Percentiles rank a stretch among this genome's conserved stretches.
Conservation (phyloP, 2,329 filamentous ascomycete species). For the Pseudopyrenochaeta lycopersici region DNA sequence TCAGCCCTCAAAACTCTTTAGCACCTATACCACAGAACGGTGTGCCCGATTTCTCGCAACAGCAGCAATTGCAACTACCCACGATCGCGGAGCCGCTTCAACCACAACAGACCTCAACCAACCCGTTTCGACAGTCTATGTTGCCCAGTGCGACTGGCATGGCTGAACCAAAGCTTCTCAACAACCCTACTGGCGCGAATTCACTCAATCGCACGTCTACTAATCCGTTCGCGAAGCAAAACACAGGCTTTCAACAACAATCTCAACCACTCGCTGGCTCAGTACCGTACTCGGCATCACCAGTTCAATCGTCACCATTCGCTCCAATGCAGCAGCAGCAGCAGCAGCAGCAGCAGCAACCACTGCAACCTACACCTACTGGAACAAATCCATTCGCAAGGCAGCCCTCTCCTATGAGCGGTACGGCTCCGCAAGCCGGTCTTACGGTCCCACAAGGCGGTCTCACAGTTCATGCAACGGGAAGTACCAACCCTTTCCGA, state of each 20-base stretch:
- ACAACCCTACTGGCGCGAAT: slow-evolving; percentile 47
- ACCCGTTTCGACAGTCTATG: slow-evolving; percentile 95
- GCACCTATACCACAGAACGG: slow-evolving; percentile 61
- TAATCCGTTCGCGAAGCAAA: slow-evolving; percentile 83
- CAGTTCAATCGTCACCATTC: slow-evolving; percentile 45
- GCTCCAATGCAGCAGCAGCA: slow-evolving; percentile 49
- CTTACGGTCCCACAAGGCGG: slow-evolving; percentile 65
- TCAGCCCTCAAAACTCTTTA: slow-evolving; percentile 52
- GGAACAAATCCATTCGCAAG: slow-evolving; percentile 78
- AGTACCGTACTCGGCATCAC: slow-evolving; percentile 37
- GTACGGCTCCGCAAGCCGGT: slow-evolving; percentile 37
- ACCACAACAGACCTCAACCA: slow-evolving; percentile 71
- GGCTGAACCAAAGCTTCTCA: slow-evolving; percentile 40
- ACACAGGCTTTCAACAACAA: slow-evolving; percentile 38
- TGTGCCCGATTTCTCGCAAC: slow-evolving; percentile 56
- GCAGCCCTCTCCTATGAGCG: slow-evolving; percentile 54
- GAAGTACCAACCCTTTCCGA: slow-evolving; percentile 93
- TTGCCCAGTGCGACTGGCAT: slow-evolving; percentile 55
- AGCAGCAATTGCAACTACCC: slow-evolving; percentile 37
- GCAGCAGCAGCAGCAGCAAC: slow-evolving; percentile 49
- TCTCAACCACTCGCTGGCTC: slow-evolving; percentile 35
- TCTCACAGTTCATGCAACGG: slow-evolving; percentile 77
- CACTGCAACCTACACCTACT: slow-evolving; percentile 67
- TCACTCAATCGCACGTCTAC: slow-evolving; percentile 71
- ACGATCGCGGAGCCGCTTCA: slow-evolving; percentile 53